phyloP scores from a whole-genome alignment of 2,329 filamentous ascomycete genomes.

The Allantophomopsis cytisporea region DNA sequence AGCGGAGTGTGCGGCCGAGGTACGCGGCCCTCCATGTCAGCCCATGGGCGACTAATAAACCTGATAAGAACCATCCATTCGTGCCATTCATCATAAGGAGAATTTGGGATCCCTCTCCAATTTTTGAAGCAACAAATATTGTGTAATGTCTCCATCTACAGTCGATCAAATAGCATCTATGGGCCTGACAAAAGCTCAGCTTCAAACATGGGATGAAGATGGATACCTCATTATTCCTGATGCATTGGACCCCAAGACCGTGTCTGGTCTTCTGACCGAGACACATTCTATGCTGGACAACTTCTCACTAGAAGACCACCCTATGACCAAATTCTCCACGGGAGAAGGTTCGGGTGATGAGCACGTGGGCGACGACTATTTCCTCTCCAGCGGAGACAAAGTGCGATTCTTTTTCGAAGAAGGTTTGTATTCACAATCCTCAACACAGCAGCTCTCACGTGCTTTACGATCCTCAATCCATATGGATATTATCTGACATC shows the following conservation, averaged over 20 bases:
- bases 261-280: constrained; percentile 57
- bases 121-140: no score
- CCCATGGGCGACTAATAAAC: no score
- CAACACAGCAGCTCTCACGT: neutral
- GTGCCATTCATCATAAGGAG: no score
- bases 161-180: no score
- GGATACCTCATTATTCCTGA: constrained; percentile 82
- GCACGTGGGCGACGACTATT: constrained; percentile 92
- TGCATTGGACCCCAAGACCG: constrained; percentile 54
- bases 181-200: constrained; percentile 59
- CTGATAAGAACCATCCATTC: no score
- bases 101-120: no score
- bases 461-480: no score
- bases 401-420: constrained; percentile 96
- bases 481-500: no score
- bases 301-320: constrained; percentile 73
- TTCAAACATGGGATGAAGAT: constrained; percentile 61
- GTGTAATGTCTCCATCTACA: no score
- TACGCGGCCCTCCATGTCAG: no score
- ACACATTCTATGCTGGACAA: constrained; percentile 60
- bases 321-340: constrained; percentile 88
- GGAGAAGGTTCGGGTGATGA: constrained; percentile 49
- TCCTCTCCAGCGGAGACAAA: constrained; percentile 80
- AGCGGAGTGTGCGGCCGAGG: no score
- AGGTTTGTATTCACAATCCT: constrained; percentile 19